Percentiles rank a stretch among this genome's conserved stretches.
phyloP scores from a whole-genome alignment of 2,329 filamentous ascomycete species.

The Hypoxylon sp. region DNA sequence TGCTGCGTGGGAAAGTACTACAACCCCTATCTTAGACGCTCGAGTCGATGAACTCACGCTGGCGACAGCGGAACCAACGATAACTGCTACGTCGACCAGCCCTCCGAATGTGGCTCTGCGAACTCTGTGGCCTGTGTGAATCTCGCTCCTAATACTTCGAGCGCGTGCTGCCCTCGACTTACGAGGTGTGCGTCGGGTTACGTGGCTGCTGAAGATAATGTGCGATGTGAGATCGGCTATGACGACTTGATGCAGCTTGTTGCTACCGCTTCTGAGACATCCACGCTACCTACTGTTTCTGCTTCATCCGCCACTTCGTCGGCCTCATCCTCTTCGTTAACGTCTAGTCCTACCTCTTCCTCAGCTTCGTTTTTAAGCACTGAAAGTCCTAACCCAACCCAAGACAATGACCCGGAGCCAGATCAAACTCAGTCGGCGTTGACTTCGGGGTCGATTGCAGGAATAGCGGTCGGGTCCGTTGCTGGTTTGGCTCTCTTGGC shows the following conservation, averaged over 20 bases:
- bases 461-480: not conserved
- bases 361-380: not conserved
- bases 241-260: constrained; percentile 18
- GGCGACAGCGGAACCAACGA: constrained; percentile 1
- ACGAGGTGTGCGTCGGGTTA: not conserved
- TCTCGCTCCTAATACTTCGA: constrained; percentile 1
- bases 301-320: not conserved
- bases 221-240: constrained; percentile 13
- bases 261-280: constrained; percentile 5
- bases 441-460: constrained; percentile 1
- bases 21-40: not conserved
- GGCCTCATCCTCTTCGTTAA: not conserved
- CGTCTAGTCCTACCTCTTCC: not conserved
- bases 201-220: not conserved
- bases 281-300: not conserved
- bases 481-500: not conserved
- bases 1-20: constrained; percentile 18
- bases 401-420: too few species aligned
- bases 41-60: not conserved
- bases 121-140: constrained; percentile 3
- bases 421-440: not conserved
- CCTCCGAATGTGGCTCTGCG: constrained; percentile 1
- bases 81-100: constrained; percentile 15
- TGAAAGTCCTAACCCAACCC: not conserved
- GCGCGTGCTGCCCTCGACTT: constrained; percentile 8